Conservation (phyloP, 768 basidiomycete species). For the Macrolepiota fuliginosa region DNA sequence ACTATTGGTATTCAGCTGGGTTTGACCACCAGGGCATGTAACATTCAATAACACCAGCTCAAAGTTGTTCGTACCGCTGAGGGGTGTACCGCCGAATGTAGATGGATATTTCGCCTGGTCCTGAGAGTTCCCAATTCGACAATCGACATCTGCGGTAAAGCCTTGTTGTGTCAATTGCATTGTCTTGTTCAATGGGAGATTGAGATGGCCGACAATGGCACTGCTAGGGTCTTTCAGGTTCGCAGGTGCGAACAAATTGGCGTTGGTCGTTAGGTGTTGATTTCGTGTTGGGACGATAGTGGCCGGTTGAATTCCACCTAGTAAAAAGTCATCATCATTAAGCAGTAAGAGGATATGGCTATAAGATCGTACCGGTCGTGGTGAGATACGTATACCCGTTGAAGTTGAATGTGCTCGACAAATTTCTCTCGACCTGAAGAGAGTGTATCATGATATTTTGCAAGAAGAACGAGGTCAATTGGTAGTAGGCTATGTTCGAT, state of each 20-base stretch:
- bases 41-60: background rate
- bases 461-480: background rate
- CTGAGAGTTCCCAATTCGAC: background rate
- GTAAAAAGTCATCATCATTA: too few relatives aligned
- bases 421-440: background rate
- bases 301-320: conserved; percentile 4
- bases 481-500: background rate
- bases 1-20: background rate
- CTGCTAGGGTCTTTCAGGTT: background rate
- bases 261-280: background rate
- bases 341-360: too few relatives aligned
- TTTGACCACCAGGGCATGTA: background rate
- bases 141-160: background rate
- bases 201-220: background rate
- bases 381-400: background rate
- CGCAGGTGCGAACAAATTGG: background rate
- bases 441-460: background rate
- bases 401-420: background rate
- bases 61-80: background rate
- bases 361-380: background rate
- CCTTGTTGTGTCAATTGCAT: conserved; percentile 4
- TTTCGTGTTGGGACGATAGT: background rate
- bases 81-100: background rate
- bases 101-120: background rate
- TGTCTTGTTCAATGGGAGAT: conserved; percentile 4